Evolutionary conservation across 495 filamentous ascomycete species (phyloP).

Genomic region (Trichoderma gamsii): DNA sequence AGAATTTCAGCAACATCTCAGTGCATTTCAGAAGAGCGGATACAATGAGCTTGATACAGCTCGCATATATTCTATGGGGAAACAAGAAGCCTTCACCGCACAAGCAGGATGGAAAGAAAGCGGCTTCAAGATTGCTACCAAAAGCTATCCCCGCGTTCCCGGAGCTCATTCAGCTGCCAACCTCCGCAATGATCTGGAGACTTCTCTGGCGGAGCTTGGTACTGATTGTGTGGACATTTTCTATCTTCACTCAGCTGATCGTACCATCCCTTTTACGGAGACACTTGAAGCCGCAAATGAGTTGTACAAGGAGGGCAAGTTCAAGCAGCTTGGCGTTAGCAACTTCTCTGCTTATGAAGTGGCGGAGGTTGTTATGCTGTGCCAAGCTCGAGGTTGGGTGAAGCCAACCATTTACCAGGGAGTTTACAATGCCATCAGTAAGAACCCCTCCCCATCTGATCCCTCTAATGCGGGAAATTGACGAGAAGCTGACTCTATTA

Average conservation of each 20-base stretch:
- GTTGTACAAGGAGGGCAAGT: slow-evolving; percentile 72
- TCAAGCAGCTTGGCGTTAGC: slow-evolving; percentile 64
- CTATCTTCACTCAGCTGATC: slow-evolving; percentile 77
- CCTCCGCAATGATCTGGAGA: slow-evolving; percentile 42
- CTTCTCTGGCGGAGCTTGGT: slow-evolving; percentile 60
- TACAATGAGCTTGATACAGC: slow-evolving; percentile 69
- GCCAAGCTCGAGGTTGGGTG: slow-evolving; percentile 61
- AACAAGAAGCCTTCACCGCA: slow-evolving; percentile 70
- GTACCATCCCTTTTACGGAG: slow-evolving; percentile 61
- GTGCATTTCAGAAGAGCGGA: slow-evolving; percentile 55
- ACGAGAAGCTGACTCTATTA: neutral
- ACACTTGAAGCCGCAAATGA: slow-evolving; percentile 65
- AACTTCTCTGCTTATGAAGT: slow-evolving; percentile 83
- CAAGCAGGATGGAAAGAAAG: slow-evolving; percentile 68
- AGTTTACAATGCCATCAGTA: slow-evolving; percentile 49
- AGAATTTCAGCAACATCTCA: slow-evolving; percentile 56
- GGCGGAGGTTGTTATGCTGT: slow-evolving; percentile 70
- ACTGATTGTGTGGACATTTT: slow-evolving; percentile 70
- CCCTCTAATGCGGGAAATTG: neutral
- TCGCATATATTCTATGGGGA: slow-evolving; percentile 59
- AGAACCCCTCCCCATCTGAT: neutral
- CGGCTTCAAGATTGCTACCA: slow-evolving; percentile 70
- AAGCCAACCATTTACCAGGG: slow-evolving; percentile 59
- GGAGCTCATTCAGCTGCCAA: slow-evolving; percentile 27
- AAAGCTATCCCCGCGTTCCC: slow-evolving; percentile 38